Base-by-base conservation (phyloP, 345 rosid genomes). In the Eucalyptus tenuipes region DNA sequence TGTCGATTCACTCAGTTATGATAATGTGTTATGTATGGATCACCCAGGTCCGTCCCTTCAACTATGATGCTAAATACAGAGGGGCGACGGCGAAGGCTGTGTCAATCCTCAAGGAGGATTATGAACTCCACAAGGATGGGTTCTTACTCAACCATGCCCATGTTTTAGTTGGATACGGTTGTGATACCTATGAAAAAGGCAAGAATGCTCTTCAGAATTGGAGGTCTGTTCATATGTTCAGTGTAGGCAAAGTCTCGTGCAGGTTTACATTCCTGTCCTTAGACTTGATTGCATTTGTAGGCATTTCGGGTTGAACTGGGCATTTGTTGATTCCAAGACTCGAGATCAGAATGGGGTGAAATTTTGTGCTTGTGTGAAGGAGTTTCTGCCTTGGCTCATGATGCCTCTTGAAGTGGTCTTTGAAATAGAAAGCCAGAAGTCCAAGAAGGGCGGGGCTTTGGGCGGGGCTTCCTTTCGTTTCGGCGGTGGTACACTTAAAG, bases 331-430 rank as follows among this genome's bases (percentile, higher is more conserved):
- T 89, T 94, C 97, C 49, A 91, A 88, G 87, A 96, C 97, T 31
- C 96, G 95, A 2, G 88, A 96, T 90, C 95, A 93, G 88, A 93
- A 85, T 50, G 97, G 97, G 82, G 94, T 33, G 40, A 97, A 95
- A 89, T 95, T 97, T 86, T 97, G 99, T 90, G 94, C 92, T 13
- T 96, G 99, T 86, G 90, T 91, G 25, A 97, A 95, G 93, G 95
- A 95, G 93, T 91, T 96, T 87, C 88, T 96, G 33, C 99, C 99
- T 12, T 97, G 99, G 99, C 90, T 97, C 44, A 93, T 94, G 94
- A 93, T 97, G 96, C 99, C 99, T 88, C 95, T 96, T 31, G 95
- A 96, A 90, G 95, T 96, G 82, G 95, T 94, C 89, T 97, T 95
- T 91, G 97, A 10, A 94, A 94, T 29, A n/a, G 99, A 97, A 89